These are phyloP conservation scores for Aspergillus chevalieri DNA, from an alignment of 2,329 filamentous ascomycete species.

Conservation along the genomic window DNA sequence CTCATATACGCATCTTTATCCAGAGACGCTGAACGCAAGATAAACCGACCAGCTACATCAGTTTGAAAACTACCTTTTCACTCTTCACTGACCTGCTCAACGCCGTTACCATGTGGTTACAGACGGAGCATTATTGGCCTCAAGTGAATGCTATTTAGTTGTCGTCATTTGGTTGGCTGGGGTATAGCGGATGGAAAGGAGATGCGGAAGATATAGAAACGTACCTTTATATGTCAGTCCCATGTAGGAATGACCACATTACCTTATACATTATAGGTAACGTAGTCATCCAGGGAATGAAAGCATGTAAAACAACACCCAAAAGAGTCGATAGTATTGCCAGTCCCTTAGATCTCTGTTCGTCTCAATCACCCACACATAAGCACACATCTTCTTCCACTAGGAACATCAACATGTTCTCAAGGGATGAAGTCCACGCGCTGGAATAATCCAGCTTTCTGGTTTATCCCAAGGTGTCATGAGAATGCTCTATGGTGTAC, in stretches of 20 bases:
- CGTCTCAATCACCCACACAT: conserved; percentile 37
- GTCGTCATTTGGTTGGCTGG: conserved; percentile 22
- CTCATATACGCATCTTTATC: background rate
- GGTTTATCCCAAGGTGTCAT: conserved; percentile 24
- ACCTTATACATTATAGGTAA: too few species aligned
- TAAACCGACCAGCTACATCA: conserved; percentile 17
- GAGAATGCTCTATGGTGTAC: conserved; percentile 32
- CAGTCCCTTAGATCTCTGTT: conserved; percentile 45
- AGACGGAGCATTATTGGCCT: conserved; percentile 27
- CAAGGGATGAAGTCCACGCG: conserved; percentile 33
- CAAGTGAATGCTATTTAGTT: conserved; percentile 19
- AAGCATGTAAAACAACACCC: background rate
- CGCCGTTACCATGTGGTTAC: conserved; percentile 27
- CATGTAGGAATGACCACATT: too few species aligned
- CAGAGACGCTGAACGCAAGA: background rate
- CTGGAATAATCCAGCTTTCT: conserved; percentile 6
- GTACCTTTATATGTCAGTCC: too few species aligned
- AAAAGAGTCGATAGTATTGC: conserved; percentile 2
- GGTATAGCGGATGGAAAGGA: background rate
- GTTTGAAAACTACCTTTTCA: conserved; percentile 42
- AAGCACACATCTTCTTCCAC: conserved; percentile 33
- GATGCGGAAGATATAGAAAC: too few species aligned
- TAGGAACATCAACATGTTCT: conserved; percentile 9
- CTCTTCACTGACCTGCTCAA: conserved; percentile 35
- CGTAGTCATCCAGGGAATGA: too few species aligned